Conservation (phyloP, 164 flowering plant genomes). For the Magnolia sinica region DNA sequence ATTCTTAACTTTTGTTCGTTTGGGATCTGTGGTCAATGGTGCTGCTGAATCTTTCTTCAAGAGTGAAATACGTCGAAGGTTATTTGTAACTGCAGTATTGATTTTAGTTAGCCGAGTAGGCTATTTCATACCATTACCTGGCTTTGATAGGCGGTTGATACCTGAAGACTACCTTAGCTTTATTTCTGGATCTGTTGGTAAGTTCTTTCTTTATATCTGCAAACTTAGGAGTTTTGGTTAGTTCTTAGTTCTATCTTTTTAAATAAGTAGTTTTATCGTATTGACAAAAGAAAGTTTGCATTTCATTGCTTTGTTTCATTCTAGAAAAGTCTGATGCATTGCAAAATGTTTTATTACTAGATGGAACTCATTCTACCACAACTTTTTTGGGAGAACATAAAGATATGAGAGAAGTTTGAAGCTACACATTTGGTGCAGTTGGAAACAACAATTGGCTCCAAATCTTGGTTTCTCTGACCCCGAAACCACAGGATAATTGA, state of each 20-base stretch:
- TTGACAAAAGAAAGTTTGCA: neutral
- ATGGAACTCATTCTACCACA: no score
- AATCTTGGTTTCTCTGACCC: no score
- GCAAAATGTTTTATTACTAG: neutral
- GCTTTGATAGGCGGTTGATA: constrained; percentile 87
- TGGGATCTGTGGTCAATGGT: constrained; percentile 72
- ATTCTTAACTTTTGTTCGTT: constrained; percentile 61
- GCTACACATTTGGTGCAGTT: no score
- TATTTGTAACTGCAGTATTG: constrained; percentile 80
- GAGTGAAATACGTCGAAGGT: constrained; percentile 93
- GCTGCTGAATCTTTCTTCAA: constrained; percentile 91
- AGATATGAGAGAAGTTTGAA: no score
- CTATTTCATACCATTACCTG: constrained; percentile 91
- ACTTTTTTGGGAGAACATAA: no score
- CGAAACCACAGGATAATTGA: no score
- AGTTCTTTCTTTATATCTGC: constrained; percentile 21
- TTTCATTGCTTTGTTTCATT: neutral
- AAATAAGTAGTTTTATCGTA: neutral
- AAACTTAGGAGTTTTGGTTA: neutral
- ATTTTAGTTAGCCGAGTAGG: constrained; percentile 84
- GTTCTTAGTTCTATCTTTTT: neutral
- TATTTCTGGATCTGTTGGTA: constrained; percentile 81
- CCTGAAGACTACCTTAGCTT: constrained; percentile 85
- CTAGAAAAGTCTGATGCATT: neutral
- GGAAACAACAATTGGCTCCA: no score